phyloP scores from a whole-genome alignment of 306 rosid genomes.

The Pueraria montana region DNA sequence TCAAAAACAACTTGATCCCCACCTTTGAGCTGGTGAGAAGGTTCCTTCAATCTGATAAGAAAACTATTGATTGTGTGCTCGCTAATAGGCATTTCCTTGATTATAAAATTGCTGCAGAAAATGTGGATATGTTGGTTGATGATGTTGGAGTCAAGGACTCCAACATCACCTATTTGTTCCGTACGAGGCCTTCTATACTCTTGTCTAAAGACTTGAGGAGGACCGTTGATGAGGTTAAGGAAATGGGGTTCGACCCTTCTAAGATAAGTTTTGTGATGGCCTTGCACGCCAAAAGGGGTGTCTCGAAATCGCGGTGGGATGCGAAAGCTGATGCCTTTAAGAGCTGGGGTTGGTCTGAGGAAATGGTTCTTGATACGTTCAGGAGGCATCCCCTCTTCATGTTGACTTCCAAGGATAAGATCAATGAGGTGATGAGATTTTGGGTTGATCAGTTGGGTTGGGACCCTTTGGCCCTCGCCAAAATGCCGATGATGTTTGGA shows the following conservation, averaged over 20 bases:
- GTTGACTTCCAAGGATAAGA: slow-evolving; percentile 53
- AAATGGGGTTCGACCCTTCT: slow-evolving; percentile 43
- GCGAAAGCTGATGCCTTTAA: slow-evolving; percentile 50
- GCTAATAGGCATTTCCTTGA: background rate
- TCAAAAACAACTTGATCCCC: slow-evolving; percentile 31
- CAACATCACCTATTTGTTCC: slow-evolving; percentile 5
- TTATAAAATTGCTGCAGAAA: fast-evolving
- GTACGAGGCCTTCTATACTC: background rate
- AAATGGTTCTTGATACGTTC: slow-evolving; percentile 47
- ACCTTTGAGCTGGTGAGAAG: background rate
- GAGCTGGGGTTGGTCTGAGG: slow-evolving; percentile 57
- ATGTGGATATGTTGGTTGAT: background rate
- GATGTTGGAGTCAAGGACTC: background rate
- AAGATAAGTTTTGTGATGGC: slow-evolving; percentile 34
- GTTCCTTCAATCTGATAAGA: background rate
- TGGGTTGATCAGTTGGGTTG: slow-evolving; percentile 57
- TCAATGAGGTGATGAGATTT: slow-evolving; percentile 53
- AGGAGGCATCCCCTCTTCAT: slow-evolving; percentile 50
- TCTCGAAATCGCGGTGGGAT: slow-evolving; percentile 53
- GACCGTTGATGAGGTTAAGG: slow-evolving; percentile 20
- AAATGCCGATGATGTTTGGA: background rate
- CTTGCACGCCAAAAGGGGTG: slow-evolving; percentile 29
- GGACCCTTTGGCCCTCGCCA: slow-evolving; percentile 42
- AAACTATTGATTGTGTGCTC: background rate
- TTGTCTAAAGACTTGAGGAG: background rate